These are phyloP conservation scores for Tolypocladium ovalisporum DNA, from an alignment of 2,329 filamentous ascomycete genomes.

Conservation along the genomic window DNA sequence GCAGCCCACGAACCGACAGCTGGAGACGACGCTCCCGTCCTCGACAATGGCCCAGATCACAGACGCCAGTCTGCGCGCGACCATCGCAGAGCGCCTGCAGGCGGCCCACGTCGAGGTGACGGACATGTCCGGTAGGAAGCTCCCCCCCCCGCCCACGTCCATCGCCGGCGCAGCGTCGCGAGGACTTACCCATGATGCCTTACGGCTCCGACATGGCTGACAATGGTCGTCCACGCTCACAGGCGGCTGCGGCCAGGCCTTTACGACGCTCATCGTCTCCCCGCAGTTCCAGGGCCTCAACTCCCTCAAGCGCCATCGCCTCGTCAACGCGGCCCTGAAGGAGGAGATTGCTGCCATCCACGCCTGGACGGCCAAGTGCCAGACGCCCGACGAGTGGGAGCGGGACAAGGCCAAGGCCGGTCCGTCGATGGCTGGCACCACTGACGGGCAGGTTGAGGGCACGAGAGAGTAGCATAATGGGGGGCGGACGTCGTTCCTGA, in stretches of 20 bases:
- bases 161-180: background rate
- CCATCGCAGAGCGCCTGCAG: slow-evolving; percentile 58
- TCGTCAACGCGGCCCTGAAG: slow-evolving; percentile 76
- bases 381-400: slow-evolving; percentile 84
- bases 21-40: background rate
- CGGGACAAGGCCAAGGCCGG: slow-evolving; percentile 37
- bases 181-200: background rate
- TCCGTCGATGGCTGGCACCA: slow-evolving; percentile 33
- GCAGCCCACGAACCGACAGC: background rate
- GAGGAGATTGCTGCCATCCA: slow-evolving; percentile 84
- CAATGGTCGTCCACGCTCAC: background rate
- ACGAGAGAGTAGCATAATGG: slow-evolving; percentile 2
- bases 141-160: no score
- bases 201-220: background rate
- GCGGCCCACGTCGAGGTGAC: slow-evolving; percentile 78
- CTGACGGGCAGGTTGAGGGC: slow-evolving; percentile 29
- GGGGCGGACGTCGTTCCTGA: no score
- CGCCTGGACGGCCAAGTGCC: slow-evolving; percentile 90
- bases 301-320: slow-evolving; percentile 73
- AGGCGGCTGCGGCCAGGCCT: slow-evolving; percentile 53
- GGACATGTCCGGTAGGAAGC: slow-evolving; percentile 72
- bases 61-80: slow-evolving; percentile 56
- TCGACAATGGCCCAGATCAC: slow-evolving; percentile 42
- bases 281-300: slow-evolving; percentile 59
- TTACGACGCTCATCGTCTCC: slow-evolving; percentile 50